Conservation (phyloP, 1,284 basidiomycete genomes). For the Phellopilus nigrolimitatus region DNA sequence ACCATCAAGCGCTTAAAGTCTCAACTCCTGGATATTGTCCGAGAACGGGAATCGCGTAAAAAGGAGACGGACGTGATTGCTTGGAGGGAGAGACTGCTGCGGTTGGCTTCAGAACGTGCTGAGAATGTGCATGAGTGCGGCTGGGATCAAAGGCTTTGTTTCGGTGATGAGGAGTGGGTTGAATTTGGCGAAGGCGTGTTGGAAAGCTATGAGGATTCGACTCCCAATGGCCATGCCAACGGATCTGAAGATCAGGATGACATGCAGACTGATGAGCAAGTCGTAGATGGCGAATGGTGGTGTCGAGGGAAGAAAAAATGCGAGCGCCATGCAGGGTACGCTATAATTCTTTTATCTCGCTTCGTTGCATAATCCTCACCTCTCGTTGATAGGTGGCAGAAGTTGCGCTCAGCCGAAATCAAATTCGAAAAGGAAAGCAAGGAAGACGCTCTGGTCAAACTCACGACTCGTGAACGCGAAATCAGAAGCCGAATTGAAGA, state of each 20-base stretch:
- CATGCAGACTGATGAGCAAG: conserved; percentile 37
- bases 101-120: conserved; percentile 58
- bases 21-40: conserved; percentile 50
- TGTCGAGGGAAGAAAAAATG: conserved; percentile 70
- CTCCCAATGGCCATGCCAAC: conserved; percentile 24
- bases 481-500: conserved; percentile 70
- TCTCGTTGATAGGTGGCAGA: conserved; percentile 66
- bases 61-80: conserved; percentile 58
- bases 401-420: conserved; percentile 65
- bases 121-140: conserved; percentile 64
- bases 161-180: conserved; percentile 68
- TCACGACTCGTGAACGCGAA: conserved; percentile 68
- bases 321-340: conserved; percentile 71
- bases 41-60: conserved; percentile 56
- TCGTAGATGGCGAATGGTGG: conserved; percentile 59
- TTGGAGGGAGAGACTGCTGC: conserved; percentile 63
- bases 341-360: conserved; percentile 15
- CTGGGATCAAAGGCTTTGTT: conserved; percentile 79
- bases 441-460: conserved; percentile 53
- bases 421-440: conserved; percentile 65
- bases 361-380: conserved; percentile 15
- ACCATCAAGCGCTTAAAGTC: conserved; percentile 45
- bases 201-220: conserved; percentile 58
- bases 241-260: conserved; percentile 32
- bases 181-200: conserved; percentile 59